Evolutionary conservation across 257 asterid genomes (phyloP).

Genomic region (Cordia subcordata): DNA sequence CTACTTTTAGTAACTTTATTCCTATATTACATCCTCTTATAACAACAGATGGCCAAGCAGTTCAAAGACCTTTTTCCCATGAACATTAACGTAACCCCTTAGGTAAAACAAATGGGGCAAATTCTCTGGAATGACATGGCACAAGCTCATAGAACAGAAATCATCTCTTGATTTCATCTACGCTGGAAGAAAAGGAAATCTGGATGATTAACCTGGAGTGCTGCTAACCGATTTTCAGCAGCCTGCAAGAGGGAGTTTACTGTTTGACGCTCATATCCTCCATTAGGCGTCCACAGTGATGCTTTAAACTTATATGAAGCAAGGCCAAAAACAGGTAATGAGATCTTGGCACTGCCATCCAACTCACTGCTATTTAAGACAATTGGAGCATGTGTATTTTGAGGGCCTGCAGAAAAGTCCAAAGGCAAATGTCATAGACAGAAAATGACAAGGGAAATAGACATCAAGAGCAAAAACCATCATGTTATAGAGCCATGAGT

Average conservation of each 20-base stretch:
- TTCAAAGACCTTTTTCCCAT: not conserved
- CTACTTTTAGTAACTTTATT: not conserved
- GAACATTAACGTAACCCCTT: not conserved
- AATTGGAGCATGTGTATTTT: conserved; percentile 36
- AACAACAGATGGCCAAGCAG: not conserved
- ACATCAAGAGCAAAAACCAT: too few species aligned
- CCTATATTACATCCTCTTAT: not conserved
- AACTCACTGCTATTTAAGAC: conserved; percentile 41
- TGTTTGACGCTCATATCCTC: conserved; percentile 44
- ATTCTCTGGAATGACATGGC: not conserved
- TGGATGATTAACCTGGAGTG: conserved; percentile 69
- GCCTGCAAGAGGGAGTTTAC: conserved; percentile 52
- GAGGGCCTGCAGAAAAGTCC: conserved; percentile 42
- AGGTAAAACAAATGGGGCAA: not conserved
- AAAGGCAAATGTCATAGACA: conserved; percentile 2
- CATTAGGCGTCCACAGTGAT: conserved; percentile 69
- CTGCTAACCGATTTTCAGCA: conserved; percentile 63
- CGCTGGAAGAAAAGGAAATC: conserved; percentile 85
- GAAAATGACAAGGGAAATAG: not conserved
- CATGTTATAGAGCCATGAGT: not conserved
- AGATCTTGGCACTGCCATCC: conserved; percentile 49
- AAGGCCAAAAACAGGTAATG: conserved; percentile 77
- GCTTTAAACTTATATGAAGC: conserved; percentile 72
- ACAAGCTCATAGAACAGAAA: conserved; percentile 1
- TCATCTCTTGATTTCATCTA: conserved; percentile 29